Percentiles rank a stretch among this genome's conserved stretches.
Conservation (phyloP, 805 yeast species). For the Scheffersomyces amazonensis region DNA sequence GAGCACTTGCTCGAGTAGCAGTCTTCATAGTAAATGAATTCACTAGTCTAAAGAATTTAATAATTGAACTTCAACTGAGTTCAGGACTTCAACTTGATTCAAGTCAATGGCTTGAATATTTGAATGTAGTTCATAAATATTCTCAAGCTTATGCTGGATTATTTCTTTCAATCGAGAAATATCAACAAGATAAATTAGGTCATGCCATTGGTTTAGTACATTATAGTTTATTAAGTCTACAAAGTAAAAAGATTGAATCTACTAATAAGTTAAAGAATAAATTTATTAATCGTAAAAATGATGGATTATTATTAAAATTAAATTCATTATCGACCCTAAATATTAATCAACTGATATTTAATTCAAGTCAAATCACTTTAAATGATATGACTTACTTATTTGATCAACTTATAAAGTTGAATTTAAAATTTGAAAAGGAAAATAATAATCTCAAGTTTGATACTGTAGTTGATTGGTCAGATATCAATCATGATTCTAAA, state of each 20-base stretch:
- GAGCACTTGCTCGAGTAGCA: slow-evolving; percentile 45
- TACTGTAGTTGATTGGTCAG: slow-evolving; percentile 31
- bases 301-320: slow-evolving; percentile 25
- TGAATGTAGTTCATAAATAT: slow-evolving; percentile 29
- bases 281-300: slow-evolving; percentile 28
- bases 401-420: slow-evolving; percentile 37
- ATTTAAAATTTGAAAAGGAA: slow-evolving; percentile 41
- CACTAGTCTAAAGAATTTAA: slow-evolving; percentile 16
- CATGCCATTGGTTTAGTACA: slow-evolving; percentile 45
- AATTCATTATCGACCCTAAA: slow-evolving; percentile 33
- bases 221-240: slow-evolving; percentile 31
- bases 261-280: slow-evolving; percentile 20
- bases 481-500: slow-evolving; percentile 33
- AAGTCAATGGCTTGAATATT: slow-evolving; percentile 26
- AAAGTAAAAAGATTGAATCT: slow-evolving; percentile 25
- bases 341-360: slow-evolving; percentile 33
- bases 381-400: slow-evolving; percentile 37
- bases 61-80: slow-evolving; percentile 10
- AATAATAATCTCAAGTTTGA: slow-evolving; percentile 40
- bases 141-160: slow-evolving; percentile 42
- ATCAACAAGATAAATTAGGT: slow-evolving; percentile 44
- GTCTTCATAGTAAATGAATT: slow-evolving; percentile 37
- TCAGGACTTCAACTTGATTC: neutral
- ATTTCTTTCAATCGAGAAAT: slow-evolving; percentile 43
- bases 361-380: slow-evolving; percentile 30